phyloP scores from a whole-genome alignment of 768 basidiomycete genomes.

The Hypsizygus marmoreus region DNA sequence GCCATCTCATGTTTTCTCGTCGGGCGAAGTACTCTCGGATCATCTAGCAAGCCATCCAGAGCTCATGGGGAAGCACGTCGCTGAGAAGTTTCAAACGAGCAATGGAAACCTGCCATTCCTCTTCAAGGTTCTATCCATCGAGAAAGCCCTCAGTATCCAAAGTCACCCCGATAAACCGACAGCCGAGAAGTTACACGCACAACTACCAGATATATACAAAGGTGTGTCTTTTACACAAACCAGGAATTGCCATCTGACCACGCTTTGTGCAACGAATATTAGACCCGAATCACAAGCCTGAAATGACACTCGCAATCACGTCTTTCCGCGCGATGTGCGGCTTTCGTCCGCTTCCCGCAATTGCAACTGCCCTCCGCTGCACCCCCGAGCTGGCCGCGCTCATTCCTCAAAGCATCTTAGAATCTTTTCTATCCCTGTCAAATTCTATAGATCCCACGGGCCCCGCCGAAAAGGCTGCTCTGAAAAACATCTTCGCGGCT shows the following conservation, averaged over 20 bases:
- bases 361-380: slow-evolving; percentile 62
- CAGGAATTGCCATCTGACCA: slow-evolving; percentile 10
- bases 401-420: slow-evolving; percentile 57
- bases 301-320: slow-evolving; percentile 97
- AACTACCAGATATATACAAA: slow-evolving; percentile 86
- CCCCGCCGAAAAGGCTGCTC: slow-evolving; percentile 54
- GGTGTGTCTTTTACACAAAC: slow-evolving; percentile 46
- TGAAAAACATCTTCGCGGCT: slow-evolving; percentile 78
- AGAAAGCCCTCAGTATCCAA: slow-evolving; percentile 89
- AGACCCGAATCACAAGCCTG: slow-evolving; percentile 98
- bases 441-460: slow-evolving; percentile 42
- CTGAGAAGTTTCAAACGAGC: slow-evolving; percentile 52
- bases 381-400: slow-evolving; percentile 80
- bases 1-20: slow-evolving; percentile 41
- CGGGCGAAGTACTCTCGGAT: slow-evolving; percentile 48
- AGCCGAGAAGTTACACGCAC: slow-evolving; percentile 66
- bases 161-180: slow-evolving; percentile 88
- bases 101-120: slow-evolving; percentile 83
- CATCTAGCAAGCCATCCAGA: slow-evolving; percentile 66
- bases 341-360: slow-evolving; percentile 78
- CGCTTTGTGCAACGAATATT: neutral
- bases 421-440: slow-evolving; percentile 52
- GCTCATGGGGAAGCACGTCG: slow-evolving; percentile 65
- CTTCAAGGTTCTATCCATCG: slow-evolving; percentile 89
- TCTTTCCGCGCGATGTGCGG: slow-evolving; percentile 91